Conservation (phyloP, 2,329 filamentous ascomycete species). For the Diaporthe vexans region DNA sequence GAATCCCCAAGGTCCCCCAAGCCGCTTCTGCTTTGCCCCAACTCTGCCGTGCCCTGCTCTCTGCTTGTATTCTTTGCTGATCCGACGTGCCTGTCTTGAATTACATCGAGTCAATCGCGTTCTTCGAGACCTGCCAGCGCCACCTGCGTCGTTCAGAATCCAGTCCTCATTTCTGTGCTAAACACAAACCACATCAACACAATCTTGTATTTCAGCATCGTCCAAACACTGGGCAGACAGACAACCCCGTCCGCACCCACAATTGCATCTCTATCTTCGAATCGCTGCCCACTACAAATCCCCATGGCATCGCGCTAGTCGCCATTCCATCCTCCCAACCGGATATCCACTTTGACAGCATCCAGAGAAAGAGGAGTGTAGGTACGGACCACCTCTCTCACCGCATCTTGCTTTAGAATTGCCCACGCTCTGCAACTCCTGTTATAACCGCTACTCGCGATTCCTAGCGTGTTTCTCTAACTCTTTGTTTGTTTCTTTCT, state of each 20-base stretch:
- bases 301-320: conserved; percentile 41
- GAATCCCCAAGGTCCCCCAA: conserved; percentile 23
- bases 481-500: conserved; percentile 30
- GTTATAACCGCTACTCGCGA: conserved; percentile 41
- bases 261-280: conserved; percentile 31
- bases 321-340: conserved; percentile 30
- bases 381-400: conserved; percentile 42
- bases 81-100: conserved; percentile 16
- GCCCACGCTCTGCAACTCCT: conserved; percentile 30
- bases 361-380: conserved; percentile 37
- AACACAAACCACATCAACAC: conserved; percentile 12
- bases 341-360: conserved; percentile 41
- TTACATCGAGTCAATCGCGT: conserved; percentile 33
- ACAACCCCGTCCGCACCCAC: conserved; percentile 9
- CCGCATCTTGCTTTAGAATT: conserved; percentile 41
- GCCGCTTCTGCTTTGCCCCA: conserved; percentile 22
- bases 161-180: conserved; percentile 19
- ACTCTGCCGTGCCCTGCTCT: neutral
- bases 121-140: conserved; percentile 32
- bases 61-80: conserved; percentile 13
- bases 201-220: conserved; percentile 9
- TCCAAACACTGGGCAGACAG: conserved; percentile 13
- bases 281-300: conserved; percentile 17
- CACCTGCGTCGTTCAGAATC: conserved; percentile 27
- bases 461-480: conserved; percentile 36